Base-by-base conservation (phyloP, 306 rosid species). In the Vigna hirtella region DNA sequence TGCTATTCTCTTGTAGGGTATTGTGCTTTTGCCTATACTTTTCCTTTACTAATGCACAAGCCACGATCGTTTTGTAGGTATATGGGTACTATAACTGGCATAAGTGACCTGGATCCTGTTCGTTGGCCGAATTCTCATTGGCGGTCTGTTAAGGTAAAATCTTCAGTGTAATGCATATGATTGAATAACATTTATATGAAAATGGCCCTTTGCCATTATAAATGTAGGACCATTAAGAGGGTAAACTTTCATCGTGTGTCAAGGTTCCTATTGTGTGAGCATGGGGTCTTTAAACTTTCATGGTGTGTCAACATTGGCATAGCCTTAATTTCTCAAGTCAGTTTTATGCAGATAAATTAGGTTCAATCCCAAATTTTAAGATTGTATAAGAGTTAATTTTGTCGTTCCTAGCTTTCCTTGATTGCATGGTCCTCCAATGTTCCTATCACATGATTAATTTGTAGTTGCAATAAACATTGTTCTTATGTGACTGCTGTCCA, bases 61-160 rank as follows among this genome's bases (percentile, higher is more conserved):
- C 74, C 43, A 49, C 66, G 34, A 76, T 17, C 58, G 38, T 78
- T 42, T 82, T 84, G 80, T 82, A 93, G 97, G 92, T 93, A 89
- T 90, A 93, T 90, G 96, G 97, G 97, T 79, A 93, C 97, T 0
- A 93, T 93, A 83, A 90, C 97, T 76, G 93, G 96, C 73, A 89
- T 90, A 87, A 78, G 91, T 82, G 97, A 93, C 70, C 70, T 90
- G 84, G 97, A 93, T 83, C 81, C 93, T 80, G 92, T 83, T 87
- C 96, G 91, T 24, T 93, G 97, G 97, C 88, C 88, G 24, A 93
- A 85, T 82, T 93, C 97, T 73, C 90, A 93, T 83, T 93, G 97
- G 97, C 87, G 96, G 48, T 93, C 97, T 67, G 93, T 93, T 67
- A 90, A 93, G 97, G 97, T 90, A 78, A 73, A 76, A 34, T 17